Conservation (phyloP, 257 asterid species). For the Solanum dulcamara region DNA sequence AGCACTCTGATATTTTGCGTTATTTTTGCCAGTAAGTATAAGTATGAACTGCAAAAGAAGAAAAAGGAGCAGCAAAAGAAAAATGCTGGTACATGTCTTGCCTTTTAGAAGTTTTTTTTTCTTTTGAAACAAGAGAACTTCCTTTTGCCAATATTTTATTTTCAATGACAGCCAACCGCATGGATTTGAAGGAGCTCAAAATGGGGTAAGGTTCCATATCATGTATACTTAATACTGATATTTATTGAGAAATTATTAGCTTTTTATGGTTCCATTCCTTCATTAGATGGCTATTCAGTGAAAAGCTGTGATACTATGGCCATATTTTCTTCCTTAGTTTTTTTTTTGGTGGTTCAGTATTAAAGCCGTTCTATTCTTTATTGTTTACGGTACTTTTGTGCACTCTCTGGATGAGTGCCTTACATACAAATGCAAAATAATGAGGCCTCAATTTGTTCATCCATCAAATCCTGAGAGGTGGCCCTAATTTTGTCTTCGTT, state of each 20-base stretch:
- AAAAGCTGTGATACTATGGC: background rate
- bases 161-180: slow-evolving; percentile 65
- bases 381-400: background rate
- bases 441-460: background rate
- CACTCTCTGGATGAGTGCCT: background rate
- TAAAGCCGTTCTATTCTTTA: background rate
- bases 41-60: slow-evolving; percentile 88
- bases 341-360: background rate
- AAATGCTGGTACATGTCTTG: slow-evolving; percentile 42
- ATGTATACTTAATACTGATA: background rate
- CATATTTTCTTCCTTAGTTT: background rate
- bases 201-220: slow-evolving; percentile 63
- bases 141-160: slow-evolving; percentile 10
- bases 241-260: background rate
- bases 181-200: slow-evolving; percentile 97
- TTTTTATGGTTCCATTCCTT: background rate
- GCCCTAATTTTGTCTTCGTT: background rate
- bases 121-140: background rate
- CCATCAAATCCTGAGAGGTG: background rate
- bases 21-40: slow-evolving; percentile 55
- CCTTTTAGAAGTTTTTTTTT: background rate
- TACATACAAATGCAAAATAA: background rate
- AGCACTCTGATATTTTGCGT: background rate
- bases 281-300: background rate
- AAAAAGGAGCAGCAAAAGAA: slow-evolving; percentile 96